Conservation (phyloP, 2,329 filamentous ascomycete species). For the Juglanconis oblonga region DNA sequence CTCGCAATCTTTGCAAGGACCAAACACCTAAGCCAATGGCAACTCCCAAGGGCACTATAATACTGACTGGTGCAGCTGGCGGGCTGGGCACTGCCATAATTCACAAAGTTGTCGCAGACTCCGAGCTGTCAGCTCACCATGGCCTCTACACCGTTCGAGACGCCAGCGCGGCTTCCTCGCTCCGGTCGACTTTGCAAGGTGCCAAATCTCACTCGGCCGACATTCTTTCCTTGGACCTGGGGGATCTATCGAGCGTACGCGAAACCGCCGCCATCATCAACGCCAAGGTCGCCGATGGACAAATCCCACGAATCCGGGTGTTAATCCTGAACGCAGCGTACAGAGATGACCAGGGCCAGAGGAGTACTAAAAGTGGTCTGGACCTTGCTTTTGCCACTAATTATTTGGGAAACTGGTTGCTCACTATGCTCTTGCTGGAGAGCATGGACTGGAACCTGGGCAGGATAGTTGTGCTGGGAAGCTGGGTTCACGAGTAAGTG, state of each 20-base stretch:
- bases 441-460: slow-evolving; percentile 23
- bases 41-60: slow-evolving; percentile 26
- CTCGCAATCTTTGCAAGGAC: no score
- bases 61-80: slow-evolving; percentile 38
- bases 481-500: slow-evolving; percentile 12
- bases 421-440: slow-evolving; percentile 22
- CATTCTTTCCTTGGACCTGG: slow-evolving; percentile 31
- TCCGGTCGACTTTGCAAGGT: slow-evolving; percentile 24
- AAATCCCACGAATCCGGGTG: slow-evolving; percentile 35
- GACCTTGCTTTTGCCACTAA: slow-evolving; percentile 23
- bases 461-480: slow-evolving; percentile 22
- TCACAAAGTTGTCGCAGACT: slow-evolving; percentile 25
- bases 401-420: slow-evolving; percentile 27
- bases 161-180: slow-evolving; percentile 26
- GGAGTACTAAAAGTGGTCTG: slow-evolving; percentile 16
- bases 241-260: slow-evolving; percentile 27
- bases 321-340: slow-evolving; percentile 35
- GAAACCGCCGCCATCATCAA: slow-evolving; percentile 28
- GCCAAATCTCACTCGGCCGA: slow-evolving; percentile 28
- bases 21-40: no score
- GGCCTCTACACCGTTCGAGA: slow-evolving; percentile 37
- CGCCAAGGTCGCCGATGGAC: slow-evolving; percentile 26
- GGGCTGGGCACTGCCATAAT: slow-evolving; percentile 35
- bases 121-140: slow-evolving; percentile 30
- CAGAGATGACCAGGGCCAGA: slow-evolving; percentile 23